Evolutionary conservation across 139 green algal species (phyloP).

Genomic region (Tetraselmis striata): DNA sequence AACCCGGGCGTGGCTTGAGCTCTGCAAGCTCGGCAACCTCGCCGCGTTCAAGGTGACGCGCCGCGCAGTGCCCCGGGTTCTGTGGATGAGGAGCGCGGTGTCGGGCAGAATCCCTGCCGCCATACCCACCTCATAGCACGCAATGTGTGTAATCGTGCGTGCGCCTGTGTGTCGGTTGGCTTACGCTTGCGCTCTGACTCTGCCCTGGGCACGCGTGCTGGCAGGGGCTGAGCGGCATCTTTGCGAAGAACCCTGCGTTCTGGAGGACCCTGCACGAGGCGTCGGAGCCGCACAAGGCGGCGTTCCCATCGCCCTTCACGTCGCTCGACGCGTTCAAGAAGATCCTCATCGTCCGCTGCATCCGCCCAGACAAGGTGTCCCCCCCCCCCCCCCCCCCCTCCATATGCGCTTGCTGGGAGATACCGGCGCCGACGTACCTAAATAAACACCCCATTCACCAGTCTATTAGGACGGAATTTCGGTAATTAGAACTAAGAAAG

Average conservation of each 20-base stretch:
- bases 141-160: too few species aligned
- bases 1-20: conserved; percentile 44
- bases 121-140: too few species aligned
- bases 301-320: conserved; percentile 36
- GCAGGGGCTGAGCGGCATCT: neutral
- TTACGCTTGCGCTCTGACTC: conserved; percentile 19
- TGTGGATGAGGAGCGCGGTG: too few species aligned
- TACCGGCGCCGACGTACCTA: too few species aligned
- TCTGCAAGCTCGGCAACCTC: conserved; percentile 26
- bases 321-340: conserved; percentile 46
- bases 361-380: conserved; percentile 70
- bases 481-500: too few species aligned
- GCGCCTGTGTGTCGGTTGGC: too few species aligned
- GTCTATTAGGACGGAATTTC: too few species aligned
- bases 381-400: too few species aligned
- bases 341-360: conserved; percentile 44
- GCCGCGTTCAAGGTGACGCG: neutral
- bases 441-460: too few species aligned
- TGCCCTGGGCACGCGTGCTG: neutral
- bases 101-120: too few species aligned
- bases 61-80: too few species aligned
- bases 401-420: too few species aligned
- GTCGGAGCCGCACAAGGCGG: conserved; percentile 40
- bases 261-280: conserved; percentile 54
- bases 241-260: conserved; percentile 20